Conservation (phyloP, 805 yeast genomes). For the Saccharomycopsis malanga region DNA sequence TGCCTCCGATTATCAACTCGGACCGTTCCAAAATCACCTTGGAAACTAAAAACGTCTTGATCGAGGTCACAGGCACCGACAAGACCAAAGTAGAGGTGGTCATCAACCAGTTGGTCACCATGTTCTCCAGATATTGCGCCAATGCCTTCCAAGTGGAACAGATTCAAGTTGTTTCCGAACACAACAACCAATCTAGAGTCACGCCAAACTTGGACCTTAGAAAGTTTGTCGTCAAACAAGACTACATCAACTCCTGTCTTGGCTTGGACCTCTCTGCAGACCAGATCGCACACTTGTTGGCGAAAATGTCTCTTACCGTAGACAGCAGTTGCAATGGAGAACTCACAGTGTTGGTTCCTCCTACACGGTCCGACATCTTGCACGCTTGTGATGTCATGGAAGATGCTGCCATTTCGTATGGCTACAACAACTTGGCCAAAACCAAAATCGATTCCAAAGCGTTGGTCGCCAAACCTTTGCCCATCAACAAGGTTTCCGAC, state of each 20-base stretch:
- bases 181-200: slow-evolving; percentile 66
- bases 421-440: slow-evolving; percentile 80
- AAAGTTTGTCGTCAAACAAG: slow-evolving; percentile 62
- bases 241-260: slow-evolving; percentile 85
- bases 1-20: slow-evolving; percentile 96
- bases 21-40: slow-evolving; percentile 82
- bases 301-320: slow-evolving; percentile 77
- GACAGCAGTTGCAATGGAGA: slow-evolving; percentile 42
- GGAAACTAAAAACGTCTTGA: slow-evolving; percentile 79
- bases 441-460: slow-evolving; percentile 73
- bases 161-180: slow-evolving; percentile 74
- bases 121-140: slow-evolving; percentile 85
- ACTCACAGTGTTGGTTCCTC: slow-evolving; percentile 70
- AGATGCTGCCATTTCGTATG: slow-evolving; percentile 95
- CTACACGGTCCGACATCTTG: slow-evolving; percentile 90
- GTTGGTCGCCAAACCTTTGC: slow-evolving; percentile 79
- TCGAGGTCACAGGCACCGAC: slow-evolving; percentile 94
- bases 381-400: slow-evolving; percentile 99
- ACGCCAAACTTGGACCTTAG: slow-evolving; percentile 71
- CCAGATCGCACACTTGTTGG: slow-evolving; percentile 60
- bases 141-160: slow-evolving; percentile 87
- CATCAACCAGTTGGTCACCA: slow-evolving; percentile 84
- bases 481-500: slow-evolving; percentile 85
- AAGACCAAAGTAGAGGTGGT: slow-evolving; percentile 91
- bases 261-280: slow-evolving; percentile 70